Conservation (phyloP, 352 stramenopile genomes). For the Pseudoperonospora humuli region DNA sequence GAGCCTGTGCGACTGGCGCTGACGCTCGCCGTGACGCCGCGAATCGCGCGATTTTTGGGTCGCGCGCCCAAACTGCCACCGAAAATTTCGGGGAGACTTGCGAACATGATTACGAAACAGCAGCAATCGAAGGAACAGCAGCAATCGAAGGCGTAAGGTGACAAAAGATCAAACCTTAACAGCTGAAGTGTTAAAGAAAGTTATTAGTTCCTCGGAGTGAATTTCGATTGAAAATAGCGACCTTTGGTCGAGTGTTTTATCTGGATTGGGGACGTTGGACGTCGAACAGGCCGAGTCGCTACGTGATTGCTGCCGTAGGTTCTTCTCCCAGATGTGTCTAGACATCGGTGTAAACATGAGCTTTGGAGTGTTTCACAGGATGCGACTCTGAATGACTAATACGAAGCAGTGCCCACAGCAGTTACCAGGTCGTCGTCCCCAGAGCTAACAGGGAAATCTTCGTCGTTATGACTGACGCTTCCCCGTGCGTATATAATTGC, state of each 20-base stretch:
- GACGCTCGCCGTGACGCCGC: constrained; percentile 71
- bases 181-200: neutral
- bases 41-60: constrained; percentile 63
- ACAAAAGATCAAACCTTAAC: constrained; percentile 7
- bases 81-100: constrained; percentile 17
- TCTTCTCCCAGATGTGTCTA: neutral
- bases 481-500: constrained; percentile 18
- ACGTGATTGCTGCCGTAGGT: constrained; percentile 8
- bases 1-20: constrained; percentile 71
- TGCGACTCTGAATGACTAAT: too few species aligned
- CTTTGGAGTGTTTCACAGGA: constrained; percentile 7
- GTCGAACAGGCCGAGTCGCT: neutral
- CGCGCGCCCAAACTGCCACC: constrained; percentile 49
- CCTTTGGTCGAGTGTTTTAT: neutral
- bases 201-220: too few species aligned
- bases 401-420: too few species aligned
- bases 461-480: constrained; percentile 21
- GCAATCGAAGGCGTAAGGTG: constrained; percentile 11
- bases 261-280: constrained; percentile 3
- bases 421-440: too few species aligned
- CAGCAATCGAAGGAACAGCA: constrained; percentile 9
- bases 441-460: too few species aligned
- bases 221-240: too few species aligned
- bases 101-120: constrained; percentile 20
- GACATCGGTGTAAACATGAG: neutral